Evolutionary conservation across 1,139 yeast species (phyloP).

Genomic region (Geotrichum carabidarum): DNA sequence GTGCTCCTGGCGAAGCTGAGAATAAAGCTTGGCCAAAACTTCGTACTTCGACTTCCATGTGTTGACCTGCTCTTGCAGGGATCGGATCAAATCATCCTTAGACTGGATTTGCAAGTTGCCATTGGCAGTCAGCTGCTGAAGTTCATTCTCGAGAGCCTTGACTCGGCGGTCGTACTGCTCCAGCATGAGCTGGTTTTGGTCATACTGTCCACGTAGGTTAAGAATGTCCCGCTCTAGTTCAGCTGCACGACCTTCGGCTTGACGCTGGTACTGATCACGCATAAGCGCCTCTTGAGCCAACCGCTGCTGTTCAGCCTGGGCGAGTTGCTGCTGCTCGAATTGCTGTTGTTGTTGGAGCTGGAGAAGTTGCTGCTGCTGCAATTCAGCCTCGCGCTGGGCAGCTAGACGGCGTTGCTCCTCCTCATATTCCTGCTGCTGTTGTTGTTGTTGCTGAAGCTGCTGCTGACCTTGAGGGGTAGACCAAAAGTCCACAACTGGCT

Average conservation of each 20-base stretch:
- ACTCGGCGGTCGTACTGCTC: constrained; percentile 88
- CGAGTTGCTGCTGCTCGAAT: constrained; percentile 66
- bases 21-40: constrained; percentile 80
- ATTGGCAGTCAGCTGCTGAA: constrained; percentile 55
- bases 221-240: constrained; percentile 79
- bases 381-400: constrained; percentile 48
- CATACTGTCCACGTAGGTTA: constrained; percentile 73
- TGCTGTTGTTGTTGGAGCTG: constrained; percentile 60
- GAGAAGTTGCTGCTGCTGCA: constrained; percentile 44
- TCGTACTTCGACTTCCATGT: constrained; percentile 88
- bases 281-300: constrained; percentile 68
- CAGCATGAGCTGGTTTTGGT: constrained; percentile 75
- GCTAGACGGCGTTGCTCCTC: constrained; percentile 50
- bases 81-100: constrained; percentile 67
- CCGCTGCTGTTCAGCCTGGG: constrained; percentile 64
- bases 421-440: constrained; percentile 43
- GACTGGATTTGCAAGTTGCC: constrained; percentile 71
- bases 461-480: constrained; percentile 36
- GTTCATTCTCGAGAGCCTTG: constrained; percentile 72
- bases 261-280: constrained; percentile 67
- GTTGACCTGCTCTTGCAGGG: constrained; percentile 67
- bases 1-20: constrained; percentile 90
- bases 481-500: constrained; percentile 47
- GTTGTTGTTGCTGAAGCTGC: constrained; percentile 38
- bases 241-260: constrained; percentile 72